Evolutionary conservation across 768 basidiomycete genomes (phyloP), one percentile per base, ranked within the genome.

Genomic region (Udeniomyces megalosporus): DNA sequence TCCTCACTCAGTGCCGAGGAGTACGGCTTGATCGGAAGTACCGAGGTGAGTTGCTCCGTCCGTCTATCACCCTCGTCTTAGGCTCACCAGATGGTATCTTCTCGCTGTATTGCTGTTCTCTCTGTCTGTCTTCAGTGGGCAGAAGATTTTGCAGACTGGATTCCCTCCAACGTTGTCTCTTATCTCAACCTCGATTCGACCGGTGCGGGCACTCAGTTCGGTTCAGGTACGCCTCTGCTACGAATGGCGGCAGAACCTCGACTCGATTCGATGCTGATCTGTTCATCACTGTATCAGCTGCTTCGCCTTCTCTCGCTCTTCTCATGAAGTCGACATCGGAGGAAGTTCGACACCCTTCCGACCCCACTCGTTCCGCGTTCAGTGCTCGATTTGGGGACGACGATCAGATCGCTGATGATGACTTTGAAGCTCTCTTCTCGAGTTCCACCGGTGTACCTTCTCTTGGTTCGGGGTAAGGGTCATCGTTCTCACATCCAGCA

Each of bases 71-170:
- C n/a, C n/a, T n/a, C n/a, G n/a, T n/a, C n/a, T n/a, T n/a, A n/a
- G n/a, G n/a, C n/a, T n/a, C n/a, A n/a, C n/a, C n/a, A n/a, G n/a
- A n/a, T n/a, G n/a, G n/a, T n/a, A n/a, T n/a, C n/a, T n/a, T n/a
- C n/a, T n/a, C n/a, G n/a, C n/a, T 42, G 38, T 42, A 8, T 42
- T 42, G 38, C 38, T 17, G 8, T 17, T 42, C 17, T 42, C 17
- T 42, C 38, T 17, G 38, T 20, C 22, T 8, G 31, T 26, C n/a
- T 69, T 92, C 88, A 96, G 73, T 93, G 85, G 80, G 89, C 83
- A 2, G 93, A 96, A 72, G 93, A 96, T 70, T 96, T 93, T 69
- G 70, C 82, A 0, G 78, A 80, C 17, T 93, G 85, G 82, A 81
- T 96, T 44, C 78, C 80, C 45, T 76, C 84, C 35, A 80, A 92